Base-by-base conservation (phyloP, 495 filamentous ascomycete species). In the Penicillium fimorum region DNA sequence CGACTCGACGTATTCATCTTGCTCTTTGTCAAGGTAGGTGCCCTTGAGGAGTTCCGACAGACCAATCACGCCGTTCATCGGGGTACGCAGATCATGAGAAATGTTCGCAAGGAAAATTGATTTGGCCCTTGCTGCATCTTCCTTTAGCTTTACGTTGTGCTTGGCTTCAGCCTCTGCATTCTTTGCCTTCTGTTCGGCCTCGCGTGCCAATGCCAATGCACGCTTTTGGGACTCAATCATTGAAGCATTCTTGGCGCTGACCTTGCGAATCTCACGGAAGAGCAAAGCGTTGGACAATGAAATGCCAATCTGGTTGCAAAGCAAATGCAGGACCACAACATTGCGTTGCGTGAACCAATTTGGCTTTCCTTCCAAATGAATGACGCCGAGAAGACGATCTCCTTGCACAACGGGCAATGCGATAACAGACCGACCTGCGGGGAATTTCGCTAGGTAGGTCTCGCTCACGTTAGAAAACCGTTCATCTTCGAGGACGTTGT, bases 51-150 rank as follows among this genome's bases (percentile, higher is more conserved):
- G 75, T 65, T 96, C 91, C 3, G 88, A 91, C 66, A 95, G 91
- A 6, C 92, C 90, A 72, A 96, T 94, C 4, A 96, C 89, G 29
- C 91, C 91, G 64, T 92, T 92, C 56, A 96, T 82, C 0, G 90
- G 92, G 3, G 91, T 94, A 20, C 91, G 84, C 46, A 93, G 72
- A 70, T 94, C 90, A 63, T 94, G 90, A 3, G 89, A 92, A 15
- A 96, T 91, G 63, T 96, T 96, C 17, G 92, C 92, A 20, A 96
- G 80, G 79, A 96, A 96, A 47, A 96, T 92, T 7, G 86, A 89
- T 69, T 96, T 96, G 12, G 90, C 91, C 68, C 87, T 89, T 37
- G 91, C 90, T 11, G 91, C 91, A 70, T 96, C 92, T 67, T 96
- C 91, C 46, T 93, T 92, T 13, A 95, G 78, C 63, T 90, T 88